Conservation (phyloP, 2,329 filamentous ascomycete species). For the Calycina marina region DNA sequence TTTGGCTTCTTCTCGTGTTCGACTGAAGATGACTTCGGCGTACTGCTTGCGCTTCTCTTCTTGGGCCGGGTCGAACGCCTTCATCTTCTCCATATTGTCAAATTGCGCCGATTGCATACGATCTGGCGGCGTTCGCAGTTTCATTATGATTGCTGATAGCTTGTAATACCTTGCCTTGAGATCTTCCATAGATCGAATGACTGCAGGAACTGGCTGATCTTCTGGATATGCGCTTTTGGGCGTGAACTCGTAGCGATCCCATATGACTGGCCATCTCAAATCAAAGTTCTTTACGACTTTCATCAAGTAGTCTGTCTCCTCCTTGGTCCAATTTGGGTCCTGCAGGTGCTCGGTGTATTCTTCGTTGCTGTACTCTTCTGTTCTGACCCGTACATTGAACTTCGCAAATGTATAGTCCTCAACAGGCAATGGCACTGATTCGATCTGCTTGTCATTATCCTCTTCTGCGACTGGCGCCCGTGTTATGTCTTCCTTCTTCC, state of each 20-base stretch:
- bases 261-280: constrained; percentile 80
- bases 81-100: constrained; percentile 68
- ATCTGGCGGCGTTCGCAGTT: constrained; percentile 61
- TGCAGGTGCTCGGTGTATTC: constrained; percentile 68
- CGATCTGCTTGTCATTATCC: constrained; percentile 25
- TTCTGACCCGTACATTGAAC: constrained; percentile 68
- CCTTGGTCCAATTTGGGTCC: constrained; percentile 69
- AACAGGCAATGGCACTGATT: constrained; percentile 22
- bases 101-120: constrained; percentile 84
- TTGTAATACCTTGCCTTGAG: constrained; percentile 85
- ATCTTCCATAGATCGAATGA: constrained; percentile 71
- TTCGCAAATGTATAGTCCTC: constrained; percentile 64
- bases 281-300: constrained; percentile 63
- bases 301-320: constrained; percentile 89
- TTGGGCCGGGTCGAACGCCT: constrained; percentile 67
- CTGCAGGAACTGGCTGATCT: constrained; percentile 33
- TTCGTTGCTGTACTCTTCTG: constrained; percentile 73
- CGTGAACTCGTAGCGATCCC: constrained; percentile 76
- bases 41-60: constrained; percentile 75
- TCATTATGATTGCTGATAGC: constrained; percentile 71
- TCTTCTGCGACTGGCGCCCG: constrained; percentile 25
- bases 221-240: constrained; percentile 33
- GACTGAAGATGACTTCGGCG: constrained; percentile 62
- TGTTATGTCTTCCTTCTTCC: constrained; percentile 41
- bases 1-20: constrained; percentile 74